phyloP scores from a whole-genome alignment of 2,329 filamentous ascomycete genomes.

The Aspergillus ustus region DNA sequence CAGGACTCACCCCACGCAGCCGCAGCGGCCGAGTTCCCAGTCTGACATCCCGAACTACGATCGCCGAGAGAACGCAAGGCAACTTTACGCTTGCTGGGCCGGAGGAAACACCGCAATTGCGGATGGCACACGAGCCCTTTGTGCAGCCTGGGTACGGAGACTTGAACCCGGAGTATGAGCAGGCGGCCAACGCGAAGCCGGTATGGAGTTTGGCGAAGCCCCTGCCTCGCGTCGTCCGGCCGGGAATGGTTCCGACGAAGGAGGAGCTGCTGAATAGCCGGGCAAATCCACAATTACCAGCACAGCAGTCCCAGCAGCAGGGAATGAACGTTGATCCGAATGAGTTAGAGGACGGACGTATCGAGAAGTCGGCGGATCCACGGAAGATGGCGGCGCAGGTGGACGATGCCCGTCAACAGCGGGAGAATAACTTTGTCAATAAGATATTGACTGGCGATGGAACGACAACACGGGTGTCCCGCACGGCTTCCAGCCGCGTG shows the following conservation, averaged over 20 bases:
- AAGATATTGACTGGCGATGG: constrained; percentile 38
- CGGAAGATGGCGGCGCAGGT: constrained; percentile 51
- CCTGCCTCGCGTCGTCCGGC: constrained; percentile 57
- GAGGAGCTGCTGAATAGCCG: constrained; percentile 42
- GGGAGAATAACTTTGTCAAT: constrained; percentile 45
- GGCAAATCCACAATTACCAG: constrained; percentile 36
- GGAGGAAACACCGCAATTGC: constrained; percentile 36
- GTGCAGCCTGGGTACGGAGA: constrained; percentile 60
- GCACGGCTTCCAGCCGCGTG: constrained; percentile 27
- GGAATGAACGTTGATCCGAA: constrained; percentile 47
- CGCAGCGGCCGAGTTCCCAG: constrained; percentile 27
- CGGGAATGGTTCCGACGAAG: constrained; percentile 57
- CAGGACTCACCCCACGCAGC: constrained; percentile 25
- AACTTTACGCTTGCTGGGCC: constrained; percentile 39
- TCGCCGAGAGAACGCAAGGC: constrained; percentile 35
- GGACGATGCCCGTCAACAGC: constrained; percentile 48
- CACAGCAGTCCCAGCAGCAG: constrained; percentile 37
- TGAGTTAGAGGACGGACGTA: constrained; percentile 49
- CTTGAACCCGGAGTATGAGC: constrained; percentile 60
- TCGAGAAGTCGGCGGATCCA: constrained; percentile 43
- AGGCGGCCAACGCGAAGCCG: constrained; percentile 54
- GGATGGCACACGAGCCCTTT: constrained; percentile 47
- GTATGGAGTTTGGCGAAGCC: constrained; percentile 61
- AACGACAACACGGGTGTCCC: constrained; percentile 27
- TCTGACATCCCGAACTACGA: constrained; percentile 30